phyloP scores from a whole-genome alignment of 2,329 filamentous ascomycete species.

The Apiospora kogelbergensis region DNA sequence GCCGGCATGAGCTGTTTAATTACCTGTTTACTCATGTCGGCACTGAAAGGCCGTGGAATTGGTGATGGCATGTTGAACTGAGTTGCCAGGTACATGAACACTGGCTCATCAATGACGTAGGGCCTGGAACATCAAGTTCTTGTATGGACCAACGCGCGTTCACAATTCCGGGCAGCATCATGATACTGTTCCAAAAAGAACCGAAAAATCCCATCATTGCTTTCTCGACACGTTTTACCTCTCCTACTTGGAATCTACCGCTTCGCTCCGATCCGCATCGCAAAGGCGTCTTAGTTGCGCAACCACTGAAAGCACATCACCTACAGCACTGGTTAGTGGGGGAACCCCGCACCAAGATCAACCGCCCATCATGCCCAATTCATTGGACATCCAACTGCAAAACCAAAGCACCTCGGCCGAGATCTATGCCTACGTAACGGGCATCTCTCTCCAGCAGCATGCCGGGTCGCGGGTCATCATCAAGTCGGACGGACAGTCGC shows the following conservation, averaged over 20 bases:
- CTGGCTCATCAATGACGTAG: not conserved
- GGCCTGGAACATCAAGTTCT: not conserved
- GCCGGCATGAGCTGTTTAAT: not conserved
- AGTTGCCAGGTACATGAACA: conserved; percentile 1
- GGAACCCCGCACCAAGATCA: not conserved
- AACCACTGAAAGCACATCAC: not conserved
- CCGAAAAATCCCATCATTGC: not conserved
- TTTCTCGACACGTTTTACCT: not conserved
- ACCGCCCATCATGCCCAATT: not conserved
- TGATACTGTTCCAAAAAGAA: not conserved
- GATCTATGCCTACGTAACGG: conserved; percentile 71
- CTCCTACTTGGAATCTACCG: not conserved
- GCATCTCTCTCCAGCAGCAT: conserved; percentile 59
- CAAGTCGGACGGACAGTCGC: conserved; percentile 62
- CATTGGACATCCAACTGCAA: not conserved
- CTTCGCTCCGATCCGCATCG: too few species aligned
- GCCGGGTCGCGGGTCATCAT: conserved; percentile 59
- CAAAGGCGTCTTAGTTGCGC: not conserved
- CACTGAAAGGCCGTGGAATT: not conserved
- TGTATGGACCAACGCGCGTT: not conserved
- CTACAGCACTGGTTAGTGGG: not conserved
- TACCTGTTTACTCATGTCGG: not conserved
- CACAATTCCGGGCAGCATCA: not conserved
- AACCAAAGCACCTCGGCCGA: conserved; percentile 63
- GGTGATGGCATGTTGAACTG: not conserved